Evolutionary conservation across 2,329 filamentous ascomycete species (phyloP), one percentile per base, ranked within the genome.

Genomic region (Trichoderma sp.): DNA sequence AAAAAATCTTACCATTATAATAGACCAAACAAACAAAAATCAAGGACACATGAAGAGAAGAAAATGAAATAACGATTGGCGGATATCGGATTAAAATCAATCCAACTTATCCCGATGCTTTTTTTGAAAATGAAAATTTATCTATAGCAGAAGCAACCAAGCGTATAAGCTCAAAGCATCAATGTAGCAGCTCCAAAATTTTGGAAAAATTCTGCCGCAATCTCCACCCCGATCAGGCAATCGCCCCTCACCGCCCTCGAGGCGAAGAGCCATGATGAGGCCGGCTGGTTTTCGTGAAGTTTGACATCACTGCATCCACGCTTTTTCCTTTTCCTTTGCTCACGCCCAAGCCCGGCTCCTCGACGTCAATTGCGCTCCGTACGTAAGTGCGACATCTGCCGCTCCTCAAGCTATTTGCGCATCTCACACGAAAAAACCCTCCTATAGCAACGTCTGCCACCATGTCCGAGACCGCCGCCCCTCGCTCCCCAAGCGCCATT

Each of bases 401-500:
- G 12, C 26, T 43, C 8, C 7, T 21, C 9, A 1, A 30, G 15
- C 21, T 36, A 24, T 30, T 9, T 5, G 14, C 34, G 36, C n/a
- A 36, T 56, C 36, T 68, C 32, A 64, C 71, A 43, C 65, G 26
- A 14, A 34, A 71, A 71, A 6, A n/a, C 1, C 21, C 9, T 15
- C 34, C 28, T 21, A 34, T 8, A 71, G 63, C 24, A 73, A 71
- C 69, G 72, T 71, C 63, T 51, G 61, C 28, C 80, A 84, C 77
- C 79, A 90, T 90, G 88, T 82, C 88, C 77, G 86, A 88, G 78
- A 85, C 85, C 86, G 77, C 79, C 73, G 74, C 77, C 74, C 78
- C 79, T 81, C 83, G 88, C 79, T 83, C 87, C 75, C 87, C 90
- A 78, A 87, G 88, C 82, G 87, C 89, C 75, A 88, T 92, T 81